phyloP scores from a whole-genome alignment of 2,329 filamentous ascomycete species.

The Sporothrix brasiliensis region DNA sequence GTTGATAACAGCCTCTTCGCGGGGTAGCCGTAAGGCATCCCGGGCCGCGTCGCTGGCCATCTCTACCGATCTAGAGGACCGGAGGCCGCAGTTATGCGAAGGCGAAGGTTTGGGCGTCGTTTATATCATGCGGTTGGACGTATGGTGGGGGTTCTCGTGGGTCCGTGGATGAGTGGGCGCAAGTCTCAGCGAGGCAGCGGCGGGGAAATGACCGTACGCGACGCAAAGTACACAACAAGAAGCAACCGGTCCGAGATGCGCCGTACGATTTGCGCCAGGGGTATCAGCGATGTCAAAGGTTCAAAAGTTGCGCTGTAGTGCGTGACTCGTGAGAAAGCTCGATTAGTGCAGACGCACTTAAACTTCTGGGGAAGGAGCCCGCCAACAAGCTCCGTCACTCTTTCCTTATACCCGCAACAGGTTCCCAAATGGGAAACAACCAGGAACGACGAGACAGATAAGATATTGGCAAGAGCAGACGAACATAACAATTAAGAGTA shows the following conservation, averaged over 20 bases:
- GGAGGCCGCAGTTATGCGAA: neutral
- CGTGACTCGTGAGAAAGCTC: neutral
- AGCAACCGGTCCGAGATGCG: neutral
- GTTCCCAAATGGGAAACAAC: neutral
- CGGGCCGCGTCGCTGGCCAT: slow-evolving; percentile 31
- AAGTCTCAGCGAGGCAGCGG: neutral
- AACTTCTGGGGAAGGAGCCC: neutral
- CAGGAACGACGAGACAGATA: neutral
- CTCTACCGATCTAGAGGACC: neutral
- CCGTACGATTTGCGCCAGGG: neutral
- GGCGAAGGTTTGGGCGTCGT: neutral
- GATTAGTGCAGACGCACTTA: slow-evolving; percentile 6
- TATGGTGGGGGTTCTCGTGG: neutral
- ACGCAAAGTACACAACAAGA: neutral
- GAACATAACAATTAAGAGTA: neutral
- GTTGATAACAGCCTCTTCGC: slow-evolving; percentile 15
- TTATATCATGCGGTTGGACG: slow-evolving; percentile 11
- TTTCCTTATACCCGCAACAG: slow-evolving; percentile 4
- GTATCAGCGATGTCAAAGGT: neutral
- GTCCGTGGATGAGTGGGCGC: neutral
- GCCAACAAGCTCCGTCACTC: neutral
- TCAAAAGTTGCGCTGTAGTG: neutral
- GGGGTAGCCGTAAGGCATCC: slow-evolving; percentile 23
- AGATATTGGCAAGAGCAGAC: neutral
- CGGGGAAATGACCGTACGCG: neutral